A percentile compares a stretch with the other conserved stretches of the same genome.
Conservation (phyloP, 2,329 filamentous ascomycete genomes). For the Zalaria obscura region DNA sequence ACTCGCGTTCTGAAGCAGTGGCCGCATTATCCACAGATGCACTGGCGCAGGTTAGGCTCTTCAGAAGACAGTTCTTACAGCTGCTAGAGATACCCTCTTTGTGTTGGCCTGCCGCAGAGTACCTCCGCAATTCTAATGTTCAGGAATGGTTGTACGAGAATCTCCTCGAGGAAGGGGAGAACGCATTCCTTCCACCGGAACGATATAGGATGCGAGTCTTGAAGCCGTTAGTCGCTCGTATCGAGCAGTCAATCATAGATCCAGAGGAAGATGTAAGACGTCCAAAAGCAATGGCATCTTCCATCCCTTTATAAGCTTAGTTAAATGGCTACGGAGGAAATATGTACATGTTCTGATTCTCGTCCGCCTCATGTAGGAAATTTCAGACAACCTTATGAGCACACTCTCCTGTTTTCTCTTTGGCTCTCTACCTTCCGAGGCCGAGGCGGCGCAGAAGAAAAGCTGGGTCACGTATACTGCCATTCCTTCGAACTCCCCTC, state of each 20-base stretch:
- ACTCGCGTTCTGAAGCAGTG: not conserved
- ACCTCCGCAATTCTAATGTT: slow-evolving; percentile 45
- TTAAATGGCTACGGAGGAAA: not conserved
- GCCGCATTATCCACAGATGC: not conserved
- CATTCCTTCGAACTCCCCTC: slow-evolving; percentile 10
- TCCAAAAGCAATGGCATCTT: not conserved
- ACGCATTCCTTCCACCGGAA: slow-evolving; percentile 46
- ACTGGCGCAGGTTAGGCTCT: slow-evolving; percentile 22
- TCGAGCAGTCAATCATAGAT: slow-evolving; percentile 63
- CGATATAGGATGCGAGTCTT: slow-evolving; percentile 59
- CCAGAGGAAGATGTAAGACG: slow-evolving; percentile 75
- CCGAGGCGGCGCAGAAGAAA: slow-evolving; percentile 54
- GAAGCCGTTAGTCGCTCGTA: slow-evolving; percentile 54
- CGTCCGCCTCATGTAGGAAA: slow-evolving; percentile 43
- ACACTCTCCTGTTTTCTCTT: slow-evolving; percentile 51
- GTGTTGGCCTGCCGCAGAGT: slow-evolving; percentile 44
- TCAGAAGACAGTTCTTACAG: slow-evolving; percentile 69
- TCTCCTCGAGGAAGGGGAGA: slow-evolving; percentile 48
- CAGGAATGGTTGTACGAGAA: slow-evolving; percentile 53
- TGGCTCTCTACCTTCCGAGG: slow-evolving; percentile 48
- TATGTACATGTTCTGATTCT: slow-evolving; percentile 11
- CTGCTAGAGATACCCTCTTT: slow-evolving; percentile 48
- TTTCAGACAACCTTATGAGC: slow-evolving; percentile 67
- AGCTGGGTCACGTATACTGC: slow-evolving; percentile 59
- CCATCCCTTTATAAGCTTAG: not conserved